Evolutionary conservation across 768 basidiomycete genomes (phyloP), one percentile per base, ranked within the genome.

Genomic region (Pseudohyphozyma bogoriensis): DNA sequence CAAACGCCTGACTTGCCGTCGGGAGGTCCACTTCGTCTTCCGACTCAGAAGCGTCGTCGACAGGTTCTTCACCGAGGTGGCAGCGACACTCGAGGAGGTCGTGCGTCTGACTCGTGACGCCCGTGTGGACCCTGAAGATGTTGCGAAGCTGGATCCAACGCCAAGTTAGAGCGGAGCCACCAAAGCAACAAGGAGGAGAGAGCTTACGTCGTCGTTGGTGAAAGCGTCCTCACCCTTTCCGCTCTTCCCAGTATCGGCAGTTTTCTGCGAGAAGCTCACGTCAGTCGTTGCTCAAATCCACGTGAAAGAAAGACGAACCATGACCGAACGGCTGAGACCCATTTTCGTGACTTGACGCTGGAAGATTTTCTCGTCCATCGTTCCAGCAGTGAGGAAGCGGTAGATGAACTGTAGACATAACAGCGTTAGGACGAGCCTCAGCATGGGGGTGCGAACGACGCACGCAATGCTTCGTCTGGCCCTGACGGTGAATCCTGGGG

Each of bases 291-390:
- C 11, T 29, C 49, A 11, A 51, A 35, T 32, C 18, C 59, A 26
- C 42, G 15, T 50, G 28, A 33, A 33, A 24, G 50, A 40, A 22
- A 52, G 24, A 50, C 63, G 40, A 31, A 59, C 58, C 71, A 73
- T 60, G 59, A 72, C 55, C 31, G 65, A 88, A 65, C 87, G 83
- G 64, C 89, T 90, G 50, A 97, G 75, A 6, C 89, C 92, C 15
- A 89, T 80, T 74, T 97, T 97, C 22, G 89, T 95, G 33, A 96
- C 83, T 74, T 96, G 92, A 59, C 93, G 80, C 73, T 96, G 89
- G 71, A 81, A 92, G 28, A 93, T 89, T 76, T 92, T 74, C 61
- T 72, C 92, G 71, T 97, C 92, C 65, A 97, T 95, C 1, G 89
- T 83, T 12, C 91, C 89, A 16, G 86, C 77, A 5, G 89, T 90